A percentile compares a stretch with the other conserved stretches of the same genome.
Evolutionary conservation across 495 filamentous ascomycete genomes (phyloP).

Genomic region (Neurospora sp.): DNA sequence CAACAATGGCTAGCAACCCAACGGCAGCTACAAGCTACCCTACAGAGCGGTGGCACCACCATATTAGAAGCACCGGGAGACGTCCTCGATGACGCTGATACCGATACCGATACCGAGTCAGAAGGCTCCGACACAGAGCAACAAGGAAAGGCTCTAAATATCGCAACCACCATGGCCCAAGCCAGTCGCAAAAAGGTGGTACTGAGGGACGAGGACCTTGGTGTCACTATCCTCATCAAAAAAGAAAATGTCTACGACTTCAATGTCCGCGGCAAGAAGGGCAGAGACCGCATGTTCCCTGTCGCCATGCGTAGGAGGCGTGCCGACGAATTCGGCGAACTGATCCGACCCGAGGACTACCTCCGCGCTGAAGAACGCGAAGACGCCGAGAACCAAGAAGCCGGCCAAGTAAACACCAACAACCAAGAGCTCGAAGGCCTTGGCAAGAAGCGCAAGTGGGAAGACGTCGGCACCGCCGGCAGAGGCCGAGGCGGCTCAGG

Average conservation of each 20-base stretch:
- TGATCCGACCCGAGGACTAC: conserved; percentile 88
- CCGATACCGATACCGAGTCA: conserved; percentile 67
- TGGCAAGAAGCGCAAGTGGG: conserved; percentile 92
- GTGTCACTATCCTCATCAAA: conserved; percentile 83
- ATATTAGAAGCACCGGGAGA: conserved; percentile 62
- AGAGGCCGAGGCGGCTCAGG: conserved; percentile 22
- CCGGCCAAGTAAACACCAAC: conserved; percentile 31
- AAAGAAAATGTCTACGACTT: conserved; percentile 83
- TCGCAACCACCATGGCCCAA: conserved; percentile 70
- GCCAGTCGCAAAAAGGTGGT: conserved; percentile 72
- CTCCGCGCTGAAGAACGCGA: conserved; percentile 88
- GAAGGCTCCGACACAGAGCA: conserved; percentile 85
- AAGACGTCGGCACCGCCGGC: conserved; percentile 47
- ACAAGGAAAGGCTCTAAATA: conserved; percentile 85
- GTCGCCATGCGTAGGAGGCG: conserved; percentile 70
- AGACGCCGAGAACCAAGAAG: conserved; percentile 57
- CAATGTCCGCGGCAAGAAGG: conserved; percentile 86
- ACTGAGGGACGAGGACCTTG: conserved; percentile 74
- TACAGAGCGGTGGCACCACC: conserved; percentile 55
- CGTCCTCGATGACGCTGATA: conserved; percentile 72
- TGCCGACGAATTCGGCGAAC: conserved; percentile 83
- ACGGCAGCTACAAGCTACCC: conserved; percentile 65
- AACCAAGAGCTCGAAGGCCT: conserved; percentile 50
- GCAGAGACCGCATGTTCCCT: conserved; percentile 87
- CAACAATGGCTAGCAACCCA: conserved; percentile 83